Evolutionary conservation across 2,329 filamentous ascomycete genomes (phyloP).

Genomic region (Trichoderma gracile): DNA sequence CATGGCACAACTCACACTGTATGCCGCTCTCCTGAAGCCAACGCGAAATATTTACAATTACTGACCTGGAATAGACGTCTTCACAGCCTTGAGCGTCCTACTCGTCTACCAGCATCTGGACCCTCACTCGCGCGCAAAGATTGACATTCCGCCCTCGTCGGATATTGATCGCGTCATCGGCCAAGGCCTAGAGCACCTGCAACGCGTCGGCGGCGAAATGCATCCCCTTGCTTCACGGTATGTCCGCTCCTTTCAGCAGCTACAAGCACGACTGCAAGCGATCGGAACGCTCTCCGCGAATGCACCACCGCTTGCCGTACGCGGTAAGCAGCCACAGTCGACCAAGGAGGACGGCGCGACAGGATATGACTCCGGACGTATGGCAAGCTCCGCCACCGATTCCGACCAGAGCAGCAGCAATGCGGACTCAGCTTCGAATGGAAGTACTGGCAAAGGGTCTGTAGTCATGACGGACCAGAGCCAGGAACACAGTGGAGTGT

Average conservation of each 20-base stretch:
- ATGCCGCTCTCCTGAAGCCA: background rate
- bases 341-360: constrained; percentile 7
- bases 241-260: constrained; percentile 15
- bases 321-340: constrained; percentile 7
- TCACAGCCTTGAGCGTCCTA: constrained; percentile 11
- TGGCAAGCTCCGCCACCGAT: background rate
- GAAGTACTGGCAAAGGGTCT: background rate
- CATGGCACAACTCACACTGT: constrained; percentile 22
- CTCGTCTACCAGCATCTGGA: constrained; percentile 15
- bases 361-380: background rate
- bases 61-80: background rate
- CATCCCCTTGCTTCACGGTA: constrained; percentile 16
- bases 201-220: constrained; percentile 15
- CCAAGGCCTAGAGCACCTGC: constrained; percentile 6
- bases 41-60: background rate
- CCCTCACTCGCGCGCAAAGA: constrained; percentile 3
- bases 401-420: constrained; percentile 15
- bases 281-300: constrained; percentile 15
- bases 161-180: constrained; percentile 1
- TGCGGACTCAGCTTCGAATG: background rate
- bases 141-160: background rate
- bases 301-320: constrained; percentile 1
- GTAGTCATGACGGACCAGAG: background rate
- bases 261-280: constrained; percentile 8
- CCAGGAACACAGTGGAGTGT: background rate